A percentile compares a stretch with the other conserved stretches of the same genome.
These are phyloP conservation scores for Ceratocystiopsis sp. DNA, from an alignment of 2,329 filamentous ascomycete species.

Conservation along the genomic window DNA sequence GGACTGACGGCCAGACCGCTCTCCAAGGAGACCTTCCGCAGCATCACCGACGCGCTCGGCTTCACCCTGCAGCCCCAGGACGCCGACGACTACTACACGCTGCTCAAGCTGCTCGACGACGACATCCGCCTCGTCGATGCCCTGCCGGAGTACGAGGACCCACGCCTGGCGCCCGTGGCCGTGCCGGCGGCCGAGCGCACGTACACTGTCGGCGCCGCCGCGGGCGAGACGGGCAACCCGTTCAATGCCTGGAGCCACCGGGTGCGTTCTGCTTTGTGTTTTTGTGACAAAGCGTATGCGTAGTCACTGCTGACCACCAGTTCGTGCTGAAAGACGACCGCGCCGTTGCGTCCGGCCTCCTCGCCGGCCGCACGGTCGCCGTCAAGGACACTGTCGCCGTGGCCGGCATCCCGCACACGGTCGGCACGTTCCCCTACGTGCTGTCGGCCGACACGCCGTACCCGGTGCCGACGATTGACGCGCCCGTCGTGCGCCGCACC, in stretches of 20 bases:
- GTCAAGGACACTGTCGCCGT: slow-evolving; percentile 65
- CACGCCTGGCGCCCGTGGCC: slow-evolving; percentile 9
- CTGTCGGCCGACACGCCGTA: slow-evolving; percentile 28
- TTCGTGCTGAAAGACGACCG: slow-evolving; percentile 12
- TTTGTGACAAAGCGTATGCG: not conserved
- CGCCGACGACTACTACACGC: slow-evolving; percentile 13
- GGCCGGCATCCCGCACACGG: slow-evolving; percentile 43
- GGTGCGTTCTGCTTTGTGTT: not conserved
- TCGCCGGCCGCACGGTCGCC: slow-evolving; percentile 57
- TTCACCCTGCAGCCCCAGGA: slow-evolving; percentile 11
- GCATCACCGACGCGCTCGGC: slow-evolving; percentile 6
- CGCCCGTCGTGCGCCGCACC: slow-evolving; percentile 15
- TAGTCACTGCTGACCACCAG: not conserved
- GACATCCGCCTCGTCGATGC: slow-evolving; percentile 13
- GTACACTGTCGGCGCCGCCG: slow-evolving; percentile 11
- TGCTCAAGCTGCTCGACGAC: slow-evolving; percentile 14
- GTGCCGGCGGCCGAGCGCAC: slow-evolving; percentile 4
- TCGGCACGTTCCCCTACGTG: slow-evolving; percentile 23
- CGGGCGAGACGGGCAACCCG: slow-evolving; percentile 13
- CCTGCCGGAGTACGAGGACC: slow-evolving; percentile 14
- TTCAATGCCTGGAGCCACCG: slow-evolving; percentile 19
- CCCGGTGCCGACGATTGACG: slow-evolving; percentile 49
- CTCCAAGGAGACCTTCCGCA: slow-evolving; percentile 6
- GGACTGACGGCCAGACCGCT: slow-evolving; percentile 1
- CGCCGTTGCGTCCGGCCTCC: slow-evolving; percentile 22